Evolutionary conservation across 257 asterid species (phyloP).

Genomic region (Ilex aquifolium): DNA sequence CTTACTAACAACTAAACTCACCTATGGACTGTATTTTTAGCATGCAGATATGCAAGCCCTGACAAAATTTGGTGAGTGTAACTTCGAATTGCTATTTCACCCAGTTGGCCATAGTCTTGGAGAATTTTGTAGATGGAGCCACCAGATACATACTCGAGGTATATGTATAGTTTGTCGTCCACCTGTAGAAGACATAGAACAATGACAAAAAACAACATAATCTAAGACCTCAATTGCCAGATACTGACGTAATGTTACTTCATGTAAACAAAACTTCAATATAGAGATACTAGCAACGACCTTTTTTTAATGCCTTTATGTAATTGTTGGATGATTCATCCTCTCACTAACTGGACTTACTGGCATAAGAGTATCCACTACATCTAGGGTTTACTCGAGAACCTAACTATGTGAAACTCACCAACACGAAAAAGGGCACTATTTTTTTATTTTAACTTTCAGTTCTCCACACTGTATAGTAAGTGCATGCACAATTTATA

Average conservation of each 20-base stretch:
- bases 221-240: conserved; percentile 4
- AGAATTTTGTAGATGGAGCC: conserved; percentile 64
- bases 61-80: conserved; percentile 54
- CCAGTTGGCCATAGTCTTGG: conserved; percentile 61
- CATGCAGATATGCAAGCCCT: conserved; percentile 61
- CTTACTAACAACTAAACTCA: conserved; percentile 7
- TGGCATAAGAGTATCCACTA: no score
- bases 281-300: no score
- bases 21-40: conserved; percentile 57
- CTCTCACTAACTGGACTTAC: no score
- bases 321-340: no score
- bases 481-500: no score
- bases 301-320: no score
- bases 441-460: no score
- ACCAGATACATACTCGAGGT: conserved; percentile 68
- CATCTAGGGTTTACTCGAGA: no score
- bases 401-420: no score
- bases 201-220: conserved; percentile 7
- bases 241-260: conserved; percentile 4
- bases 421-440: no score
- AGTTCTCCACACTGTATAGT: no score
- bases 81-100: conserved; percentile 53
- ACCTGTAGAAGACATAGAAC: conserved; percentile 26
- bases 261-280: not conserved
- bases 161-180: conserved; percentile 49